Conservation (phyloP, 345 rosid genomes). For the Populus alba region DNA sequence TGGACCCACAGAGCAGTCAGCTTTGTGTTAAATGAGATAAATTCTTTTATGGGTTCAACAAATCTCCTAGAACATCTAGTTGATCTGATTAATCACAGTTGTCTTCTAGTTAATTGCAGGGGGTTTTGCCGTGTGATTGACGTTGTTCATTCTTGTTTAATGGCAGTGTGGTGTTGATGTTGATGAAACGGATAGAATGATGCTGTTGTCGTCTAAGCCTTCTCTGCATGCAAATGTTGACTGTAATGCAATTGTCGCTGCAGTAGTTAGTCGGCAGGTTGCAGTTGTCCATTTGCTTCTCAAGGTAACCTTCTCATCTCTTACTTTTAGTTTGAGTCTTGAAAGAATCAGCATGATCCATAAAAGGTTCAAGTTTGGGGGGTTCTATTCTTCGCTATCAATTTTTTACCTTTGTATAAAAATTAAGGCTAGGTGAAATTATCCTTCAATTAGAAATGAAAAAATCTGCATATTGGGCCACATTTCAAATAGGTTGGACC, state of each 20-base stretch:
- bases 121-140: background rate
- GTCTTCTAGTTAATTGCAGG: too few species aligned
- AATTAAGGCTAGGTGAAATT: background rate
- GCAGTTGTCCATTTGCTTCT: conserved; percentile 58
- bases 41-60: background rate
- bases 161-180: conserved; percentile 84
- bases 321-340: background rate
- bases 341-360: background rate
- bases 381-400: background rate
- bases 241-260: conserved; percentile 83
- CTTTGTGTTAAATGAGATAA: background rate
- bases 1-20: background rate
- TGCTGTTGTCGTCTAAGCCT: conserved; percentile 85
- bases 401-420: background rate
- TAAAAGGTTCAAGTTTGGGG: background rate
- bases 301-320: conserved; percentile 48
- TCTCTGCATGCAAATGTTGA: conserved; percentile 82
- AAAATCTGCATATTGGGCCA: background rate
- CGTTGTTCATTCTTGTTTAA: conserved; percentile 4
- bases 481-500: background rate
- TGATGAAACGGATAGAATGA: conserved; percentile 53
- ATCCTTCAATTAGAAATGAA: background rate
- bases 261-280: conserved; percentile 81
- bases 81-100: too few species aligned
- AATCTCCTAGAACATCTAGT: too few species aligned